Conservation (phyloP, 1,139 yeast species). For the Pichia inconspicua region DNA sequence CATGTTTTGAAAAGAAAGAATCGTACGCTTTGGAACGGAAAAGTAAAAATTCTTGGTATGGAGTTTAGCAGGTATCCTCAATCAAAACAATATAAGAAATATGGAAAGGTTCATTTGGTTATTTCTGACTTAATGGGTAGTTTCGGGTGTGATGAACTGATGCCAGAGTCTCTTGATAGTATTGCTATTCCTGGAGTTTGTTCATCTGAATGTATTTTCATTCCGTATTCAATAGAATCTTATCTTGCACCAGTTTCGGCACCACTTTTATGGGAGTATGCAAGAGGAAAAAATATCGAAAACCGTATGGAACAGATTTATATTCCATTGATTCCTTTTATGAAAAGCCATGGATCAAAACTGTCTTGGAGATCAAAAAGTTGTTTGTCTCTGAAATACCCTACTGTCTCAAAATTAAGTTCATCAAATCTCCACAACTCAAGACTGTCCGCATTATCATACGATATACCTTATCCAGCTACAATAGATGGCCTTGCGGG, state of each 20-base stretch:
- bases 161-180: conserved; percentile 63
- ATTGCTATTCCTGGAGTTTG: conserved; percentile 28
- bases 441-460: conserved; percentile 17
- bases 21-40: conserved; percentile 35
- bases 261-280: conserved; percentile 32
- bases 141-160: conserved; percentile 83
- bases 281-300: conserved; percentile 11
- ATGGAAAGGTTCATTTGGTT: conserved; percentile 40
- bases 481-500: conserved; percentile 71
- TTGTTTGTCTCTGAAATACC: conserved; percentile 26
- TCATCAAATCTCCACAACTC: conserved; percentile 18
- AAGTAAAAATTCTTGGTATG: conserved; percentile 41
- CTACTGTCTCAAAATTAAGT: background rate
- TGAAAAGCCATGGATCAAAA: conserved; percentile 37
- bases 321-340: conserved; percentile 50
- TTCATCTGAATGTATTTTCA: conserved; percentile 36
- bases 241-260: conserved; percentile 60
- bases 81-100: background rate
- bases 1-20: conserved; percentile 39
- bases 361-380: conserved; percentile 50
- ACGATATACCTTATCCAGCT: conserved; percentile 34
- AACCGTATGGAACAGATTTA: conserved; percentile 40
- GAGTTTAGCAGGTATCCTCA: conserved; percentile 41
- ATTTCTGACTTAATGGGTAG: conserved; percentile 83
- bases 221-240: conserved; percentile 59